Conservation (phyloP, 208 protist species). For the Blechomonas ayalai region DNA sequence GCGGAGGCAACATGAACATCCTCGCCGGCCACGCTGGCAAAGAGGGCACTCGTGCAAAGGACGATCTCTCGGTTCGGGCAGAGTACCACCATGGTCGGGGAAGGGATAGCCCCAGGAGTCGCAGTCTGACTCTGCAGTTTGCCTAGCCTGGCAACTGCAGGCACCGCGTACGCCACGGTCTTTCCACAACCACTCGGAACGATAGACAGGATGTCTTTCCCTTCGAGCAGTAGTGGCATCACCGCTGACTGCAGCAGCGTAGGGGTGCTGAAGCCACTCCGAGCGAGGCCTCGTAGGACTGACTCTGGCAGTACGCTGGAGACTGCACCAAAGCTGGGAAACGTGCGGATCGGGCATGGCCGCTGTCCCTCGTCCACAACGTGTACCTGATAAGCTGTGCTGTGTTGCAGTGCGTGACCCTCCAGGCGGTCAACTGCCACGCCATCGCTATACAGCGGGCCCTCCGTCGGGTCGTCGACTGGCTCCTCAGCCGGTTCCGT, state of each 20-base stretch:
- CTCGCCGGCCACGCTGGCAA: conserved; percentile 44
- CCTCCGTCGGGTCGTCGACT: conserved; percentile 16
- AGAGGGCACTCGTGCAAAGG: conserved; percentile 93
- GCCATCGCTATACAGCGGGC: conserved; percentile 32
- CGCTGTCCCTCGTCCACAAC: conserved; percentile 50
- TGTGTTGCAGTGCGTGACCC: conserved; percentile 24
- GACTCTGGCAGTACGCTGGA: conserved; percentile 31
- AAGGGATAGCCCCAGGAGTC: conserved; percentile 7
- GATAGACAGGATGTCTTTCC: conserved; percentile 90
- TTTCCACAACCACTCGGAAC: conserved; percentile 96
- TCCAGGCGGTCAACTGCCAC: conserved; percentile 2
- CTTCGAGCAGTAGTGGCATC: conserved; percentile 72
- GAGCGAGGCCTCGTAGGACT: conserved; percentile 25
- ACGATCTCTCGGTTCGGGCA: conserved; percentile 96
- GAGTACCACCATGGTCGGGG: conserved; percentile 92
- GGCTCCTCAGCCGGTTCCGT: conserved; percentile 8
- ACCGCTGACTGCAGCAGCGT: conserved; percentile 80
- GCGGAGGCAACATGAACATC: conserved; percentile 44
- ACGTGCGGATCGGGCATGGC: conserved; percentile 17
- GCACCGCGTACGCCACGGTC: conserved; percentile 95
- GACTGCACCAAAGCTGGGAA: conserved; percentile 40
- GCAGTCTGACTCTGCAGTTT: neutral
- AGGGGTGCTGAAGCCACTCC: conserved; percentile 35
- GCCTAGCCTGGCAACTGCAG: conserved; percentile 29
- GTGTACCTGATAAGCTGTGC: conserved; percentile 25